Conservation (phyloP, 2,329 filamentous ascomycete genomes). For the Phyllosticta capitalensis region DNA sequence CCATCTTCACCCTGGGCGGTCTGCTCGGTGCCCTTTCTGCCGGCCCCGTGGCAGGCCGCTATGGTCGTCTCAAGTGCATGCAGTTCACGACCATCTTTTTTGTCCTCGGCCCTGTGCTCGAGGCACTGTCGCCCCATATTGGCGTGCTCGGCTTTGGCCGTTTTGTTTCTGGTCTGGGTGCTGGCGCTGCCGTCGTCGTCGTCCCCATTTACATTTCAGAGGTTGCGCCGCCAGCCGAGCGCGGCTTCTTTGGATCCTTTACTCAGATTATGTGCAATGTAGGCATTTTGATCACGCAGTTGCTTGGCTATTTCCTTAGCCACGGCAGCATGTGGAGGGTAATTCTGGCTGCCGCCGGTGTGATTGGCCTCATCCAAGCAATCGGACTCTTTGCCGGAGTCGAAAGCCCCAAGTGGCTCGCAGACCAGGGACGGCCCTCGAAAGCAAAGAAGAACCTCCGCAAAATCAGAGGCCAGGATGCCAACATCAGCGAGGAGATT, state of each 20-base stretch:
- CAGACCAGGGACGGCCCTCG: slow-evolving; percentile 50
- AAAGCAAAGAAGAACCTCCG: slow-evolving; percentile 60
- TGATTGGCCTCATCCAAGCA: slow-evolving; percentile 58
- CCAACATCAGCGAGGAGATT: slow-evolving; percentile 65
- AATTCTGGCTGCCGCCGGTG: slow-evolving; percentile 65
- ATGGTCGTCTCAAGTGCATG: slow-evolving; percentile 69
- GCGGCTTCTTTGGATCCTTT: slow-evolving; percentile 70
- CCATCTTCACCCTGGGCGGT: slow-evolving; percentile 84
- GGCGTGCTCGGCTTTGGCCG: slow-evolving; percentile 62
- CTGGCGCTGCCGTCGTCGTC: slow-evolving; percentile 82
- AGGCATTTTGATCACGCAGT: slow-evolving; percentile 76
- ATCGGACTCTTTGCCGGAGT: slow-evolving; percentile 60
- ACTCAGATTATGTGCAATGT: slow-evolving; percentile 92
- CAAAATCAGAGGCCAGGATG: slow-evolving; percentile 60
- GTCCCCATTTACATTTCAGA: slow-evolving; percentile 94
- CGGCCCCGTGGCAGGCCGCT: slow-evolving; percentile 67
- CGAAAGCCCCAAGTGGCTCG: slow-evolving; percentile 84
- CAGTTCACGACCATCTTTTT: slow-evolving; percentile 69
- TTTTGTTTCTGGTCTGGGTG: slow-evolving; percentile 71
- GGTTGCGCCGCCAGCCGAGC: slow-evolving; percentile 59
- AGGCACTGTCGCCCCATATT: slow-evolving; percentile 62
- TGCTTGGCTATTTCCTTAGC: slow-evolving; percentile 80
- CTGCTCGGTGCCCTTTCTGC: slow-evolving; percentile 71
- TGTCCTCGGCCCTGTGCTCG: slow-evolving; percentile 62
- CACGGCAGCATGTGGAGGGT: slow-evolving; percentile 70